Evolutionary conservation across 371 early-diverging fungal species (phyloP).

Genomic region (Coemansia sp.): DNA sequence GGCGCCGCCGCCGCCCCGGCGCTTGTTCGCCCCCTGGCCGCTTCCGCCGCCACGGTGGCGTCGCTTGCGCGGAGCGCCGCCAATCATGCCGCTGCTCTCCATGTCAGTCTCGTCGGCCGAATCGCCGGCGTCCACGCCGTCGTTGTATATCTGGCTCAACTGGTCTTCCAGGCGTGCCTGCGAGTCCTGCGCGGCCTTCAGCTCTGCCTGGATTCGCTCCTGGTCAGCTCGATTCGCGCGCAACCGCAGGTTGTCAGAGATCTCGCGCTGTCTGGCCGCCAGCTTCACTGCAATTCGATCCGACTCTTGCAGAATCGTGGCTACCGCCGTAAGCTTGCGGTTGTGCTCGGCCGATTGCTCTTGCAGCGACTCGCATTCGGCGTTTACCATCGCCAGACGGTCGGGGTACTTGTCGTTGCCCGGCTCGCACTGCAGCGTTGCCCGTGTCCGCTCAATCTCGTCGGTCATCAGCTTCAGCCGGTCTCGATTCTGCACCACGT

Average conservation of each 20-base stretch:
- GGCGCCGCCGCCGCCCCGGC: slow-evolving; percentile 13
- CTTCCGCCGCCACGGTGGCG: slow-evolving; percentile 3
- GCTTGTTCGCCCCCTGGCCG: slow-evolving; percentile 7
- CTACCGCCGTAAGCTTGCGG: slow-evolving; percentile 1
- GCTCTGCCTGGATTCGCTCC: slow-evolving; percentile 14
- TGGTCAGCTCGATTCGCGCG: slow-evolving; percentile 35
- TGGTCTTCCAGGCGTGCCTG: slow-evolving; percentile 33
- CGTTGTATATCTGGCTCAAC: slow-evolving; percentile 25
- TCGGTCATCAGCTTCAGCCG: slow-evolving; percentile 30
- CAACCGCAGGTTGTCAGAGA: slow-evolving; percentile 40
- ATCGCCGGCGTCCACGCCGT: slow-evolving; percentile 1
- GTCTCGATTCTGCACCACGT: slow-evolving; percentile 29
- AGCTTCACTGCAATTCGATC: slow-evolving; percentile 35
- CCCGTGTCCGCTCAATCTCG: slow-evolving; percentile 32
- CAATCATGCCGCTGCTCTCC: neutral
- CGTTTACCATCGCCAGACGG: slow-evolving; percentile 51
- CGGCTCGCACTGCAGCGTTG: slow-evolving; percentile 18
- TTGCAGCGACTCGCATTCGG: slow-evolving; percentile 19
- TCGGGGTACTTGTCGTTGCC: slow-evolving; percentile 46
- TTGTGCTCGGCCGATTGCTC: neutral
- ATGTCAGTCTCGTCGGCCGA: neutral
- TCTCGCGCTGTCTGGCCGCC: slow-evolving; percentile 33
- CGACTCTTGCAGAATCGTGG: slow-evolving; percentile 26
- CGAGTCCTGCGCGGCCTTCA: slow-evolving; percentile 14
- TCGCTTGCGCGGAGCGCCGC: slow-evolving; percentile 30